Percentiles rank a stretch among this genome's conserved stretches.
phyloP scores from a whole-genome alignment of 257 asterid species.

The Ophiorrhiza pumila region DNA sequence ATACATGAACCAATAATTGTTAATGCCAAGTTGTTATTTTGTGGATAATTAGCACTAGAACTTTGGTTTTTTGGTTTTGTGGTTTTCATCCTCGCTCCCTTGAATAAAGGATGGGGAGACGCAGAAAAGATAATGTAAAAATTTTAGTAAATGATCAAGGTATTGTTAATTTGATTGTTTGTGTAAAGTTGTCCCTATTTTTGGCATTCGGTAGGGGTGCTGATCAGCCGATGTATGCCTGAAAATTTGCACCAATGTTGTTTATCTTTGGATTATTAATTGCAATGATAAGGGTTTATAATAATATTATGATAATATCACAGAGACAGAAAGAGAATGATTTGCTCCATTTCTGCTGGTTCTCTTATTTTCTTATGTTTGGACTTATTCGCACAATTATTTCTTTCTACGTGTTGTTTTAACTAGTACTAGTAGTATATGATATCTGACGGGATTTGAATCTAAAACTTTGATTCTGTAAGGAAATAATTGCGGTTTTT shows the following conservation, averaged over 20 bases:
- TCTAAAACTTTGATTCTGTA: background rate
- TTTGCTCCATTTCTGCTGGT: background rate
- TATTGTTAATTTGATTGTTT: conserved; percentile 2
- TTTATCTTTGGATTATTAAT: background rate
- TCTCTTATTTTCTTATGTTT: background rate
- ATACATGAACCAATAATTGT: conserved; percentile 1
- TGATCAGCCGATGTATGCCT: background rate
- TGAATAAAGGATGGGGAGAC: conserved; percentile 38
- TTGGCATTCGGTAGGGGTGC: background rate
- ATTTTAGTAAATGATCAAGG: background rate
- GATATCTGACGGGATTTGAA: background rate
- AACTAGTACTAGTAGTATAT: too few species aligned
- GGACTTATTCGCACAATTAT: background rate
- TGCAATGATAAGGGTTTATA: background rate
- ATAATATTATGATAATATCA: background rate
- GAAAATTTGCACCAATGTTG: background rate
- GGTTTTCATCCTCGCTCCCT: conserved; percentile 23
- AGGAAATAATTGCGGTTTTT: background rate
- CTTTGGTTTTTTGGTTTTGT: conserved; percentile 6
- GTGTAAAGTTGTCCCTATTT: background rate
- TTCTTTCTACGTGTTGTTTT: background rate
- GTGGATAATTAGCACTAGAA: background rate
- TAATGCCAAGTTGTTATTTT: background rate
- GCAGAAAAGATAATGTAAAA: conserved; percentile 8
- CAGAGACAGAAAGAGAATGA: background rate